A percentile compares a stretch with the other conserved stretches of the same genome.
Conservation (phyloP, 1,139 yeast species). For the Yamadazyma spencermartinsiae region DNA sequence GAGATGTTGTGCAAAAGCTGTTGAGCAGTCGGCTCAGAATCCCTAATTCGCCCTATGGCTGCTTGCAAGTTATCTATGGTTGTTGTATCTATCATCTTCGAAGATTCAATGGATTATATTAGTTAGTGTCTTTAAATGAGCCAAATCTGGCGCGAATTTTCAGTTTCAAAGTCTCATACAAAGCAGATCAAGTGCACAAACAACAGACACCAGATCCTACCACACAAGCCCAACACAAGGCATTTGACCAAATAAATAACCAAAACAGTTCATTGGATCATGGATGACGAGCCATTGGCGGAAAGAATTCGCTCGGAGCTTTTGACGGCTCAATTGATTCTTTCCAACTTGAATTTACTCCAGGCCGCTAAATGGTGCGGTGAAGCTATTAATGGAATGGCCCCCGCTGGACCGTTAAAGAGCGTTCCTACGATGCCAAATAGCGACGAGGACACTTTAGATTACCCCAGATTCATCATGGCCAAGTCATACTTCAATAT, state of each 20-base stretch:
- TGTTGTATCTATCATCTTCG: slow-evolving; percentile 1
- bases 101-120: neutral
- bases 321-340: slow-evolving; percentile 14
- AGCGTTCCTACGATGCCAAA: slow-evolving; percentile 12
- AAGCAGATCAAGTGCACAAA: no score
- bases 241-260: neutral
- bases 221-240: no score
- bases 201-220: no score
- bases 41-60: neutral
- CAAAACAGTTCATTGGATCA: neutral
- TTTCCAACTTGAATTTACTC: slow-evolving; percentile 50
- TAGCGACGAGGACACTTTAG: slow-evolving; percentile 30
- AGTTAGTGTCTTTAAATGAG: neutral
- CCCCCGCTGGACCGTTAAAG: neutral
- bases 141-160: no score
- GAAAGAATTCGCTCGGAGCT: slow-evolving; percentile 20
- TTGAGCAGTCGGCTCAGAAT: slow-evolving; percentile 4
- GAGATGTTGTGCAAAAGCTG: slow-evolving; percentile 14
- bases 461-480: slow-evolving; percentile 42
- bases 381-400: slow-evolving; percentile 64
- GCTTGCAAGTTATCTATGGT: neutral
- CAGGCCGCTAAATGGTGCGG: slow-evolving; percentile 82
- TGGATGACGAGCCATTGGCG: slow-evolving; percentile 4
- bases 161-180: no score
- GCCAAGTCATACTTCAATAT: slow-evolving; percentile 80